phyloP scores from a whole-genome alignment of 2,329 filamentous ascomycete genomes.

The Colletotrichum higginsianum region DNA sequence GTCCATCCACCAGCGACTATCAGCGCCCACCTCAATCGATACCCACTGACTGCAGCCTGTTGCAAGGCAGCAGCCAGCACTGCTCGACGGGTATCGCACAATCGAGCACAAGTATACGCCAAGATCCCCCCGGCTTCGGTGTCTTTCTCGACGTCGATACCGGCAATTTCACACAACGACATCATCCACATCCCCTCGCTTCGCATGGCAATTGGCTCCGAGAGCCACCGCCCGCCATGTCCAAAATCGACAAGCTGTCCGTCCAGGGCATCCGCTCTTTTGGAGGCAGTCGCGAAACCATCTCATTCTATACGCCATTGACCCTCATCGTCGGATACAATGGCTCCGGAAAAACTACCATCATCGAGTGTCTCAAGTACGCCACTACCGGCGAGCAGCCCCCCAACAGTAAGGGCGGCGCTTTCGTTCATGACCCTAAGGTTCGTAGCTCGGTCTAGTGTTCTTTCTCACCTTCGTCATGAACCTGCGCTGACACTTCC shows the following conservation, averaged over 20 bases:
- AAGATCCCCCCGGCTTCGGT: background rate
- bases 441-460: constrained; percentile 53
- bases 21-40: background rate
- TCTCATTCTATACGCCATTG: constrained; percentile 90
- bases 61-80: constrained; percentile 13
- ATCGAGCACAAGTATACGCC: background rate
- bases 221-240: constrained; percentile 62
- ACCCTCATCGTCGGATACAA: constrained; percentile 98
- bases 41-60: constrained; percentile 16
- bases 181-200: background rate
- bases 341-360: constrained; percentile 97
- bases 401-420: constrained; percentile 89
- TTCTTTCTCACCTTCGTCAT: no score
- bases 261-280: constrained; percentile 91
- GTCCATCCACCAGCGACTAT: background rate
- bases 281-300: constrained; percentile 78
- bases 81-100: constrained; percentile 1
- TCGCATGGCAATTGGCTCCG: constrained; percentile 21
- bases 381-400: constrained; percentile 94
- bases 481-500: constrained; percentile 23
- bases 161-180: background rate
- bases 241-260: constrained; percentile 90
- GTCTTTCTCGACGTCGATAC: background rate
- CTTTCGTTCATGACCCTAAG: constrained; percentile 98
- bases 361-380: constrained; percentile 99